Base-by-base conservation (phyloP, 2,329 filamentous ascomycete species). In the Alternaria alternata region DNA sequence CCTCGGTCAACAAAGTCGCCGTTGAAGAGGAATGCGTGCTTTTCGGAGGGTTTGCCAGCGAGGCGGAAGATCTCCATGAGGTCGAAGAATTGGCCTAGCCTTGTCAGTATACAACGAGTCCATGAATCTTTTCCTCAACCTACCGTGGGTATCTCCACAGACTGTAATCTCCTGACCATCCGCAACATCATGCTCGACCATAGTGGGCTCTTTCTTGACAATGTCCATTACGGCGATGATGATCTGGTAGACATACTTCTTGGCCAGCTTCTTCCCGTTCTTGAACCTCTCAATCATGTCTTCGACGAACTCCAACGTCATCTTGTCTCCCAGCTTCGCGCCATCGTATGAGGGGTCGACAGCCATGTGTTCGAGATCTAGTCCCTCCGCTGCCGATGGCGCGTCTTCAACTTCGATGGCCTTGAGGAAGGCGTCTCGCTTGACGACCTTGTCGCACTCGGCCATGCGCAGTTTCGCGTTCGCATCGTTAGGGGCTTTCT, bases 201-300 rank as follows among this genome's bases (percentile, higher is more conserved):
- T 97, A 26, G 95, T 99, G 16, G 94, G 87, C 81, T 99, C 95
- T 54, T 93, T 89, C 78, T 94, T 94, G 46, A 97, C 90, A 59
- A 99, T 87, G 65, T 97, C 90, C 83, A 91, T 93, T 70, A 96
- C 92, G 6, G 92, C 91, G 70, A 97, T 82, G 71, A 99, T 86
- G 75, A 99, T 99, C 82, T 97, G 93, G 84, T 94, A 98, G 67
- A 94, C 95, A 76, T 97, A 99, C 86, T 98, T 99, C 81, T 88
- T 90, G 79, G 95, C 93, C 58, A 99, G 86, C 81, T 92, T 94
- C 86, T 99, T 98, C 75, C 95, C 95, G 51, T 87, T 90, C 86
- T 75, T 70, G 86, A 99, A 99, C 32, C 95, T 86, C 78, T 95
- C 87, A 57, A 93, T 94, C 94, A 98, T 97, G 81, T 99, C 94